Conservation (phyloP, 768 basidiomycete genomes). For the Trametes maxima region DNA sequence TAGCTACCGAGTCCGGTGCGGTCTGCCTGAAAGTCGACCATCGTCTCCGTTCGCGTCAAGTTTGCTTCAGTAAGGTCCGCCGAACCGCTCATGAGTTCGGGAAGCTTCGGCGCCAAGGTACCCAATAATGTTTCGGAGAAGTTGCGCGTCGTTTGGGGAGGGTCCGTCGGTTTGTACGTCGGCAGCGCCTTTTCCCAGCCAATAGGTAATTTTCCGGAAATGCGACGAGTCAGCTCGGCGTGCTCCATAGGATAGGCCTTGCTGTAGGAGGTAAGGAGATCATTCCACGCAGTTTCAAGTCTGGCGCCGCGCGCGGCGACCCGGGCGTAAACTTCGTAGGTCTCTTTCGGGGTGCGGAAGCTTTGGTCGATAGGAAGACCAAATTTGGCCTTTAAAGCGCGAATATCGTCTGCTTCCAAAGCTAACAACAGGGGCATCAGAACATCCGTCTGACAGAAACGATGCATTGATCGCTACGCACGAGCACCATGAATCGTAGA, state of each 20-base stretch:
- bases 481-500: constrained; percentile 94
- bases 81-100: constrained; percentile 87
- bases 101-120: constrained; percentile 69
- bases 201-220: constrained; percentile 78
- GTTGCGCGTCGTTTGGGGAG: constrained; percentile 90
- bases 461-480: constrained; percentile 44
- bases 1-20: constrained; percentile 83
- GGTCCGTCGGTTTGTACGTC: constrained; percentile 78
- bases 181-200: constrained; percentile 88
- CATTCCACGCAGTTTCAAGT: constrained; percentile 74
- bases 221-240: constrained; percentile 83
- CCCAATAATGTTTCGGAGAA: constrained; percentile 88
- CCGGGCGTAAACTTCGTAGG: constrained; percentile 67
- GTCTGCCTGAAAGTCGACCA: constrained; percentile 91
- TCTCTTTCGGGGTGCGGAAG: constrained; percentile 77
- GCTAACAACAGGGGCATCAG: constrained; percentile 46
- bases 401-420: constrained; percentile 90
- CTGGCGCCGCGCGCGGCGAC: constrained; percentile 73
- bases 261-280: constrained; percentile 66
- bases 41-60: constrained; percentile 82
- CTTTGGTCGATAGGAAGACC: constrained; percentile 76
- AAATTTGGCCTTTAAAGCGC: constrained; percentile 79
- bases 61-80: constrained; percentile 93
- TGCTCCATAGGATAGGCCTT: constrained; percentile 83
- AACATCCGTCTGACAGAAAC: background rate